Evolutionary conservation across 257 asterid species (phyloP), one percentile per base, ranked within the genome.

Genomic region (Eucommia ulmoides): DNA sequence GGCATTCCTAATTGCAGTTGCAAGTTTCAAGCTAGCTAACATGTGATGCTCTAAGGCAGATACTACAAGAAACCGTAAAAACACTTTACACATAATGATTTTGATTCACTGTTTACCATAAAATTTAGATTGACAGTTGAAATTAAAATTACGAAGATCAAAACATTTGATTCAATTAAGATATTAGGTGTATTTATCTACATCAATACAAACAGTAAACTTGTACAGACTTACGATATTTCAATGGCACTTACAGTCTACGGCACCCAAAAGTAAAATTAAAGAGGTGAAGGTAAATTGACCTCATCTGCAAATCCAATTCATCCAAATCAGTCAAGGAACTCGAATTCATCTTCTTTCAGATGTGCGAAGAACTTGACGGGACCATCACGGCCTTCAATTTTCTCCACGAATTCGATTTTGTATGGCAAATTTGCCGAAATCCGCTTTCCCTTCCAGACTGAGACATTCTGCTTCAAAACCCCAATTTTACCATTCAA

Each of bases 301-400:
- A 42, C 3, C 48, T 42, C 15, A 42, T 16, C 0, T 42, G 3
- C 20, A 18, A 42, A 16, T 3, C 4, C 3, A 38, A 14, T 14
- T 19, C 3, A 38, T 3, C 45, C 5, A 14, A 38, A 16, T 2
- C n/a, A 42, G n/a, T 16, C n/a, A 42, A 42, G 2, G 19, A 2
- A 42, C 48, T 42, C 48, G 48, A 42, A 42, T 10, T 42, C 48
- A 42, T 42, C 48, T 42, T 42, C 48, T 9, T 10, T 42, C 20
- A 42, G 20, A 42, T 42, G 48, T 21, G 48, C 3, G 48, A 42
- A 0, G 1, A 42, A 42, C 48, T 42, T 42, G 48, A 42, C 48
- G n/a, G 44, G 44, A 35, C 44, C 15, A 2, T 17, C 15, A 2
- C 48, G 48, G 9, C 20, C 48, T 42, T 42, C 48, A 18, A 42